Base-by-base conservation (phyloP, 1,139 yeast species). In the Saccharomyces hybrid region DNA sequence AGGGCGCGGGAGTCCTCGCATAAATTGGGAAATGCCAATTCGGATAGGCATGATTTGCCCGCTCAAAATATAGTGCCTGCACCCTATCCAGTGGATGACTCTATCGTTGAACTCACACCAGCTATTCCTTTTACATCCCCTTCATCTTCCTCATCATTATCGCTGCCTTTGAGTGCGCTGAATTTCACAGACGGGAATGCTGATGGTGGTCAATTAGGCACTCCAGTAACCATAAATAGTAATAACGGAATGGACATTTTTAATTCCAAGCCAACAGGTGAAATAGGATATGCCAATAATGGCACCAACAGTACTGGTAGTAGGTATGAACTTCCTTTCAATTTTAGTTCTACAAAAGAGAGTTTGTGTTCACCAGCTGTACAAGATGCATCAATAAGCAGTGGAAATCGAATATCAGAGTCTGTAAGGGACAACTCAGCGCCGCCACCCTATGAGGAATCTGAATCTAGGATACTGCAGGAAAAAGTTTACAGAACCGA, bases 401-500 rank as follows among this genome's bases (percentile, higher is more conserved):
- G 20, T 38, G 44, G 26, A 20, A 16, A 25, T 26, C 44, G 31
- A 34, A 27, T 34, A 14, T 32, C 53, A 11, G 51, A 14, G 14
- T 6, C 53, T 41, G 25, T 52, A 47, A 46, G 46, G 50, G 23
- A 31, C 32, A 46, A 27, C 44, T 31, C 56, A 26, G 44, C 59
- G 32, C 62, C 62, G 3, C 63, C 63, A 20, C 59, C 61, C 1
- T 57, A 59, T 26, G 60, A 57, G 46, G 61, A 59, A 42, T 51
- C 57, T 16, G 61, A 59, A 28, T 27, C 50, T n/a, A 54, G 54
- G 31, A 49, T 57, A 13, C 46, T 60, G 53, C 60, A 55, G 29
- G 62, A 60, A 52, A 60, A 60, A 54, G 54, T 56, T n/a, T 60
- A 60, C 52, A 55, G 63, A 46, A 52, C 54, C 14, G 56, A 54